Conservation (phyloP, 2,329 filamentous ascomycete genomes). For the Colletotrichum sp. region DNA sequence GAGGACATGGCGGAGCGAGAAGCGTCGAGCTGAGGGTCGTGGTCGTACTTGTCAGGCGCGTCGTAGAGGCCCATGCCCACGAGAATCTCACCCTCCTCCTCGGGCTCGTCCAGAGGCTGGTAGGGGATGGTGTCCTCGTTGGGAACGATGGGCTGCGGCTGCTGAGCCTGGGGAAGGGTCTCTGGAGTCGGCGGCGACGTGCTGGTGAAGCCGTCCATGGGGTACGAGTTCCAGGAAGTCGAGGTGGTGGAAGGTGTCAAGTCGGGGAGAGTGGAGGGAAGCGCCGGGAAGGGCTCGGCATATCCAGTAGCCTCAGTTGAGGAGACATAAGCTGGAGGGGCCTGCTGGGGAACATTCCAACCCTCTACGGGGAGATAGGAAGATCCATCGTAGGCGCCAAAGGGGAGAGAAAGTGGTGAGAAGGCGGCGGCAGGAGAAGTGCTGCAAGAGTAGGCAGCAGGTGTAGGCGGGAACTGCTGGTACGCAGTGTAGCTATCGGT, state of each 20-base stretch:
- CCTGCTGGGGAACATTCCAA: slow-evolving; percentile 39
- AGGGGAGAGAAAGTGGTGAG: slow-evolving; percentile 58
- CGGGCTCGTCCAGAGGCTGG: slow-evolving; percentile 53
- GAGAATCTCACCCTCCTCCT: slow-evolving; percentile 72
- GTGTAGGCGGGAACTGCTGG: slow-evolving; percentile 55
- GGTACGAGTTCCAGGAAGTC: slow-evolving; percentile 49
- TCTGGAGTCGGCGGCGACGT: slow-evolving; percentile 66
- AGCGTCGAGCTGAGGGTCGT: slow-evolving; percentile 57
- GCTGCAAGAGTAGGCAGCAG: slow-evolving; percentile 61
- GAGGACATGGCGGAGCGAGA: slow-evolving; percentile 60
- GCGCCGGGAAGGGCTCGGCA: slow-evolving; percentile 35
- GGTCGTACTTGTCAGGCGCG: slow-evolving; percentile 62
- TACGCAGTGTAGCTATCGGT: slow-evolving; percentile 45
- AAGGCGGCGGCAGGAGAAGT: slow-evolving; percentile 61
- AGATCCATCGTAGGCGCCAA: slow-evolving; percentile 39
- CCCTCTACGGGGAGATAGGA: slow-evolving; percentile 44
- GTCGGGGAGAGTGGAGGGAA: slow-evolving; percentile 21
- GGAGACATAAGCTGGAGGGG: slow-evolving; percentile 30
- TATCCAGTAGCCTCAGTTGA: slow-evolving; percentile 28
- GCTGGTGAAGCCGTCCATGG: slow-evolving; percentile 47
- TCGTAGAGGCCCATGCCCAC: slow-evolving; percentile 87
- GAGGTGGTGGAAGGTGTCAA: slow-evolving; percentile 26
- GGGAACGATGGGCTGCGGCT: slow-evolving; percentile 48
- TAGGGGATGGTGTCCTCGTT: slow-evolving; percentile 56
- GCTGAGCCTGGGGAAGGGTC: slow-evolving; percentile 58